Percentiles rank a stretch among this genome's conserved stretches.
These are phyloP conservation scores for Pachyrhizus erosus DNA, from an alignment of 306 rosid species.

Conservation along the genomic window DNA sequence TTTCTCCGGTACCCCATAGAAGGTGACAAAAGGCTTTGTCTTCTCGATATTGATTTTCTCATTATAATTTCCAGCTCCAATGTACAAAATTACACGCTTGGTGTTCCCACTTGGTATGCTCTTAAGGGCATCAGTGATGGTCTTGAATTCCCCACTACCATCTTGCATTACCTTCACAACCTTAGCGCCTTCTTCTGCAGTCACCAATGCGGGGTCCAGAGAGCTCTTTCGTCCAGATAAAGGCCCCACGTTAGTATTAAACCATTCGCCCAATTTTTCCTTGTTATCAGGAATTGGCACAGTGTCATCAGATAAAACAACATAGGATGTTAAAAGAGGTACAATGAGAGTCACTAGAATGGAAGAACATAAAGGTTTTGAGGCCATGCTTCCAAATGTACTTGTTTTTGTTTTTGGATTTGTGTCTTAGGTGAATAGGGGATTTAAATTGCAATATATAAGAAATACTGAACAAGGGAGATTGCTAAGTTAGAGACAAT, in stretches of 20 bases:
- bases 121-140: constrained; percentile 53
- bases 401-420: not conserved
- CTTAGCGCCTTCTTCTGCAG: constrained; percentile 50
- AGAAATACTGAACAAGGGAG: not conserved
- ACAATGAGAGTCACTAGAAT: not conserved
- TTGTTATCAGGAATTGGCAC: not conserved
- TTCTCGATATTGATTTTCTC: constrained; percentile 62
- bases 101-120: constrained; percentile 59
- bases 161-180: constrained; percentile 54
- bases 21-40: constrained; percentile 58
- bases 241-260: constrained; percentile 35
- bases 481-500: too few relatives aligned
- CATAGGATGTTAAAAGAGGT: not conserved
- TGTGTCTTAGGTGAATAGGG: not conserved
- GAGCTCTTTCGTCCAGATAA: not conserved
- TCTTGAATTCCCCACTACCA: constrained; percentile 64
- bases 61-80: constrained; percentile 58
- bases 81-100: constrained; percentile 56
- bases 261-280: constrained; percentile 40
- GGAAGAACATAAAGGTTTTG: not conserved
- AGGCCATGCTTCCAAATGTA: not conserved
- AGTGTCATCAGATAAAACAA: not conserved
- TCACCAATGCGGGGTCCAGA: constrained; percentile 49
- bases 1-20: constrained; percentile 43
- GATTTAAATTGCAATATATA: not conserved